These are phyloP conservation scores for Parascedosporium putredinis DNA, from an alignment of 2,329 filamentous ascomycete genomes.

Conservation along the genomic window DNA sequence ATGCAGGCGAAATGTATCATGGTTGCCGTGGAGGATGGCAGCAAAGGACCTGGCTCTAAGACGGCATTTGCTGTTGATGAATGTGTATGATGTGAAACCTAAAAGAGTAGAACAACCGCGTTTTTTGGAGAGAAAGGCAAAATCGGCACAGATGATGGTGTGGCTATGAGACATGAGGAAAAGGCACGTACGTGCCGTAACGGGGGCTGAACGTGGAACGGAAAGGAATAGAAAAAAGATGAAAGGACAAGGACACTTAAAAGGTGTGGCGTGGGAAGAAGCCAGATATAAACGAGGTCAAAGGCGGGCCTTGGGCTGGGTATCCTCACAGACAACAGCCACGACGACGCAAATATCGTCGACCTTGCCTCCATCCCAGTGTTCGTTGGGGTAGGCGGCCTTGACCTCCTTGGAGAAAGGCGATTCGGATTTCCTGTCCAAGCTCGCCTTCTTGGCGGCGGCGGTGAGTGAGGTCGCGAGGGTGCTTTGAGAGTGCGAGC, in stretches of 20 bases:
- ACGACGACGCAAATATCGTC: conserved; percentile 91
- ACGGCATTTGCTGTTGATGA: no score
- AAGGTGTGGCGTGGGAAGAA: conserved; percentile 1
- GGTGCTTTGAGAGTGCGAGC: conserved; percentile 54
- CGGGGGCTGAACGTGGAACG: no score
- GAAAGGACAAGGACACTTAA: conserved; percentile 3
- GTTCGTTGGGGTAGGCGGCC: conserved; percentile 73
- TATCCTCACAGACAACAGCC: conserved; percentile 61
- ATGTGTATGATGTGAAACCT: no score
- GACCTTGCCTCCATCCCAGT: conserved; percentile 84
- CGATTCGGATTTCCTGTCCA: conserved; percentile 72
- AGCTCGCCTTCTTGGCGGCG: conserved; percentile 75
- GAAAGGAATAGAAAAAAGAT: neutral
- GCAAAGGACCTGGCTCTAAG: no score
- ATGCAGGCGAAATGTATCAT: no score
- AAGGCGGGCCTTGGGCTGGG: conserved; percentile 17
- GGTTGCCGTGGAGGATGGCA: no score
- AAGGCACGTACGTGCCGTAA: no score
- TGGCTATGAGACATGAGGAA: no score
- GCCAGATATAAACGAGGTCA: conserved; percentile 14
- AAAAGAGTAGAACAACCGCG: no score
- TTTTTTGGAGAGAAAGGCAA: no score
- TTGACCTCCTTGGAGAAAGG: conserved; percentile 94
- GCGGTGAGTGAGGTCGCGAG: conserved; percentile 70
- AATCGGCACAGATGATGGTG: no score